phyloP scores from a whole-genome alignment of 2,329 filamentous ascomycete genomes.

The Clonostachys sp. region DNA sequence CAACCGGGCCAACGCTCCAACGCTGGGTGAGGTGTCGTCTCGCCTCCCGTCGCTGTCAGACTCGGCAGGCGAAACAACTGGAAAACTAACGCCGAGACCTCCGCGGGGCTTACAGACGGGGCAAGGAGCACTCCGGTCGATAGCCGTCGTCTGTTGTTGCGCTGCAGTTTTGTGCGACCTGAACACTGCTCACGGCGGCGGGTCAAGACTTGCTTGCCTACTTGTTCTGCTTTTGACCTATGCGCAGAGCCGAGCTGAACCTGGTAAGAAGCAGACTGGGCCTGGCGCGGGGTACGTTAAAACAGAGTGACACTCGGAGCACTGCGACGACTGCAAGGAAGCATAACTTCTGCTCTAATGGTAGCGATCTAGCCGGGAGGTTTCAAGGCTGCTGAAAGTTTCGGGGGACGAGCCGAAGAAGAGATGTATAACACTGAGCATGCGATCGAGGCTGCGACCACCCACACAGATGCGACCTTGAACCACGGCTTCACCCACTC shows the following conservation, averaged over 20 bases:
- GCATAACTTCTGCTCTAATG: neutral
- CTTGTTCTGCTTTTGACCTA: neutral
- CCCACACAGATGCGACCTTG: too few species aligned
- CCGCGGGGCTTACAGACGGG: constrained; percentile 4
- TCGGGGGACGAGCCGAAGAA: too few species aligned
- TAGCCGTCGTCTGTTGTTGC: constrained; percentile 11
- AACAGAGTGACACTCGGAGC: too few species aligned
- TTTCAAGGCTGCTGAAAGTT: too few species aligned
- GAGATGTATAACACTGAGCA: too few species aligned
- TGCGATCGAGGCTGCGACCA: too few species aligned
- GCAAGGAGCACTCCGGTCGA: constrained; percentile 7
- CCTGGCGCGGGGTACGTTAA: too few species aligned
- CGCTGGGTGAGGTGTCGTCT: neutral
- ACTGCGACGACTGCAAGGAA: neutral
- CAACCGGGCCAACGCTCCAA: too few species aligned
- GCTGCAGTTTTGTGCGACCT: constrained; percentile 13
- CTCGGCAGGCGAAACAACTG: constrained; percentile 6
- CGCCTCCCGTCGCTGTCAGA: constrained; percentile 1
- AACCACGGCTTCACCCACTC: too few species aligned
- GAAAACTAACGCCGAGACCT: neutral
- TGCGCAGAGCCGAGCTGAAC: neutral
- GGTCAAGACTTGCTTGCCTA: neutral
- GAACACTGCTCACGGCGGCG: neutral
- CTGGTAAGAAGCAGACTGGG: neutral
- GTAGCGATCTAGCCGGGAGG: neutral